These are phyloP conservation scores for Rugonectria rugulosa DNA, from an alignment of 2,329 filamentous ascomycete genomes.

Conservation along the genomic window DNA sequence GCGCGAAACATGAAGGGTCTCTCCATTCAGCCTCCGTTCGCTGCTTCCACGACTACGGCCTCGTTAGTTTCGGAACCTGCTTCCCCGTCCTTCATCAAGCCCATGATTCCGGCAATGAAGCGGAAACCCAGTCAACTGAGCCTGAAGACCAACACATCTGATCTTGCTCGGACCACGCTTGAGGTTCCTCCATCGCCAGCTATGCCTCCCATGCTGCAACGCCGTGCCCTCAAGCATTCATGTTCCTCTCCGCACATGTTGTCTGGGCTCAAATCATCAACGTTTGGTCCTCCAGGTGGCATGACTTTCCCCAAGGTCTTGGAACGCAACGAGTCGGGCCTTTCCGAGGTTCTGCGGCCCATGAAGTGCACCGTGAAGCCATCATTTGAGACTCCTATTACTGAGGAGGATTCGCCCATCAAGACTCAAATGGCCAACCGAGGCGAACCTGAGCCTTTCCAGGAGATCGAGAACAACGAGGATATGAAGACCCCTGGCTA, in stretches of 20 bases:
- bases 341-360: conserved; percentile 66
- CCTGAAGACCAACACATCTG: conserved; percentile 73
- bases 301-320: conserved; percentile 70
- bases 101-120: conserved; percentile 72
- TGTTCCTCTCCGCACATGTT: conserved; percentile 73
- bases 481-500: conserved; percentile 85
- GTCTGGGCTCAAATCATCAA: conserved; percentile 64
- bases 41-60: conserved; percentile 52
- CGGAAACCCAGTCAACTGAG: conserved; percentile 82
- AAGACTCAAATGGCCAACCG: conserved; percentile 68
- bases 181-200: conserved; percentile 65
- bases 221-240: conserved; percentile 71
- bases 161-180: conserved; percentile 57
- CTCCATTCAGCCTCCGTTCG: conserved; percentile 73
- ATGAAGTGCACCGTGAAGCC: conserved; percentile 51
- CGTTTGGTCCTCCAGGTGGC: conserved; percentile 67
- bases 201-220: conserved; percentile 66
- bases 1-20: conserved; percentile 86
- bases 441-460: conserved; percentile 62
- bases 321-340: conserved; percentile 65
- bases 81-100: conserved; percentile 82
- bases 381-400: conserved; percentile 53
- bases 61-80: conserved; percentile 69
- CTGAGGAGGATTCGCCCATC: conserved; percentile 66
- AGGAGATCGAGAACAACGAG: conserved; percentile 75